Conservation (phyloP, 495 filamentous ascomycete species). For the Astrocystis sublimbata region DNA sequence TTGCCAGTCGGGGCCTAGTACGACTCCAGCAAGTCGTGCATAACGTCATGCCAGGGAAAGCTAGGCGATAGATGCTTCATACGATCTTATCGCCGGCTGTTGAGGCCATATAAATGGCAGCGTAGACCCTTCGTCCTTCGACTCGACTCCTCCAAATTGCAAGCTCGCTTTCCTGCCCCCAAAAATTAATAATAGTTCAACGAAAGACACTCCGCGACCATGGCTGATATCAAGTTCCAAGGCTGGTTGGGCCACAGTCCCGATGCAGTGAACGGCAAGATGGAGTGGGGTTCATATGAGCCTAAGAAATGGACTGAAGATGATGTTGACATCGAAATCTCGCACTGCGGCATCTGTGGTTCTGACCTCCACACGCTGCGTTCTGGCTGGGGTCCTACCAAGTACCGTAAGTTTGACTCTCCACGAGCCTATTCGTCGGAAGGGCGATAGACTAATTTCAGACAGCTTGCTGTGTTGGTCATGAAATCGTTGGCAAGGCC, state of each 20-base stretch:
- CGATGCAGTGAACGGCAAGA: constrained; percentile 63
- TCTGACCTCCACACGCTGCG: constrained; percentile 74
- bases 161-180: background rate
- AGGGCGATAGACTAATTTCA: constrained; percentile 5
- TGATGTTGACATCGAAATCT: constrained; percentile 76
- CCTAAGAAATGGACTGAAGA: constrained; percentile 78
- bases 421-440: background rate
- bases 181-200: background rate
- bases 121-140: background rate
- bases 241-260: constrained; percentile 77
- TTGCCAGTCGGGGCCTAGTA: background rate
- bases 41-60: constrained; percentile 2
- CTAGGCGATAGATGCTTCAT: background rate
- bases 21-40: background rate
- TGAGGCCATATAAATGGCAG: background rate
- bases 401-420: constrained; percentile 27
- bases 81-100: background rate
- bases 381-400: constrained; percentile 61
- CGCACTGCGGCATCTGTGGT: constrained; percentile 85
- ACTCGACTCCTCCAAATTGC: background rate
- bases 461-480: constrained; percentile 32
- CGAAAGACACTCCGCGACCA: background rate
- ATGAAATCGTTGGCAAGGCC: constrained; percentile 77
- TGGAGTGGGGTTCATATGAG: constrained; percentile 69
- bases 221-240: constrained; percentile 57